phyloP scores from a whole-genome alignment of 257 asterid species.

The Solanum paucissectum region DNA sequence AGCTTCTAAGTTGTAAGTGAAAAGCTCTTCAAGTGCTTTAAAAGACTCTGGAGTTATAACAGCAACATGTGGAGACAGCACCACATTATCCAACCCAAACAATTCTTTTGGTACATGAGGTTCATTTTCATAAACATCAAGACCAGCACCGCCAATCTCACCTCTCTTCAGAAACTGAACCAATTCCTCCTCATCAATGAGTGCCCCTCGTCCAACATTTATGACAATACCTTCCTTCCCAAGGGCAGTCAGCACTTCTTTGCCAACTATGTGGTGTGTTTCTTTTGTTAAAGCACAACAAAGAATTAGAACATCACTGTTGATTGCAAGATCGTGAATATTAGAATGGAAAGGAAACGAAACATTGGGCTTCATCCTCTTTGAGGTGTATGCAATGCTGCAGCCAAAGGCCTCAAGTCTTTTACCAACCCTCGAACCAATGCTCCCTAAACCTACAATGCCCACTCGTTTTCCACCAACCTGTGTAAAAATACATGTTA shows the following conservation, averaged over 20 bases:
- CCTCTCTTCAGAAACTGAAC: constrained; percentile 36
- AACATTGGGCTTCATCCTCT: constrained; percentile 26
- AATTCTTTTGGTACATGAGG: constrained; percentile 50
- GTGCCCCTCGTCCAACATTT: constrained; percentile 57
- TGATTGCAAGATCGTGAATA: constrained; percentile 41
- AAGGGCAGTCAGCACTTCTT: constrained; percentile 33
- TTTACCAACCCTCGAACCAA: constrained; percentile 45
- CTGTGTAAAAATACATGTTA: constrained; percentile 14
- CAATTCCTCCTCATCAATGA: constrained; percentile 56
- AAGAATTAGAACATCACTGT: constrained; percentile 31
- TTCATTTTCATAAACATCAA: constrained; percentile 67
- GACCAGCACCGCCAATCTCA: constrained; percentile 66
- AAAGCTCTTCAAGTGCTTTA: constrained; percentile 10
- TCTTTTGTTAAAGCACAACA: constrained; percentile 43
- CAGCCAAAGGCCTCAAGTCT: constrained; percentile 57
- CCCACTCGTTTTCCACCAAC: constrained; percentile 69
- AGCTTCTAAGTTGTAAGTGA: constrained; percentile 40
- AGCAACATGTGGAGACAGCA: constrained; percentile 53
- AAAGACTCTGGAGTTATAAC: constrained; percentile 32
- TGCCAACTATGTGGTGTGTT: constrained; percentile 43
- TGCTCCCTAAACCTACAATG: constrained; percentile 66
- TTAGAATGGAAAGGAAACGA: constrained; percentile 24
- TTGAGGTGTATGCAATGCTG: constrained; percentile 54
- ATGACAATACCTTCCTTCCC: constrained; percentile 48
- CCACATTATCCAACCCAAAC: constrained; percentile 47